A percentile compares a stretch with the other conserved stretches of the same genome.
Evolutionary conservation across 768 basidiomycete genomes (phyloP).

Genomic region (Tylopilus rubrobrunneus): DNA sequence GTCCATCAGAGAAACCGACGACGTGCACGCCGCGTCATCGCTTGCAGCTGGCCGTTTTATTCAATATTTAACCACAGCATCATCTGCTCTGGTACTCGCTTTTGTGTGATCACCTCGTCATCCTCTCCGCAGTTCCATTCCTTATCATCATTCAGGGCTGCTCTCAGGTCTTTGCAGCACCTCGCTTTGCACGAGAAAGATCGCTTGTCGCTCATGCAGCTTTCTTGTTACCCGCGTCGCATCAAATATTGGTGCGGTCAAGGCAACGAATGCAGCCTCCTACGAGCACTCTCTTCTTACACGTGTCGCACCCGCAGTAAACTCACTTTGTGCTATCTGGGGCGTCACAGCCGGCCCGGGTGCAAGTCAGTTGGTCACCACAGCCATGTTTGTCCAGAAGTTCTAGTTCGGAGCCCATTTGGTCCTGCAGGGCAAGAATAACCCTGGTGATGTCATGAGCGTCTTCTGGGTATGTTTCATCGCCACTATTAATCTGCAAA

Average conservation of each 20-base stretch:
- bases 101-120: constrained; percentile 71
- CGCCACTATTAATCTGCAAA: constrained; percentile 82
- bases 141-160: constrained; percentile 72
- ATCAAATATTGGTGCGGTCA: constrained; percentile 81
- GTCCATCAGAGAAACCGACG: too few relatives aligned
- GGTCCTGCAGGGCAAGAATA: constrained; percentile 69
- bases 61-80: constrained; percentile 75
- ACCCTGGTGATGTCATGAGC: constrained; percentile 83
- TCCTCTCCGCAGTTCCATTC: constrained; percentile 84
- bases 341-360: constrained; percentile 64
- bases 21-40: constrained; percentile 82
- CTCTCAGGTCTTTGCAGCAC: constrained; percentile 66
- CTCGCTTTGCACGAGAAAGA: constrained; percentile 67
- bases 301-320: too few relatives aligned
- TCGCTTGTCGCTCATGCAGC: constrained; percentile 65
- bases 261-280: constrained; percentile 79
- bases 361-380: constrained; percentile 73
- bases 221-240: constrained; percentile 76
- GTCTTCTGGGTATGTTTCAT: constrained; percentile 98
- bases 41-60: constrained; percentile 73
- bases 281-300: constrained; percentile 50
- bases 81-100: constrained; percentile 79
- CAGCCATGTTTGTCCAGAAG: constrained; percentile 93
- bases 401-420: constrained; percentile 95
- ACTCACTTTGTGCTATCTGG: constrained; percentile 67